Percentiles rank a stretch among this genome's conserved stretches.
phyloP scores from a whole-genome alignment of 495 filamentous ascomycete species.

The Tuber melanosporum region DNA sequence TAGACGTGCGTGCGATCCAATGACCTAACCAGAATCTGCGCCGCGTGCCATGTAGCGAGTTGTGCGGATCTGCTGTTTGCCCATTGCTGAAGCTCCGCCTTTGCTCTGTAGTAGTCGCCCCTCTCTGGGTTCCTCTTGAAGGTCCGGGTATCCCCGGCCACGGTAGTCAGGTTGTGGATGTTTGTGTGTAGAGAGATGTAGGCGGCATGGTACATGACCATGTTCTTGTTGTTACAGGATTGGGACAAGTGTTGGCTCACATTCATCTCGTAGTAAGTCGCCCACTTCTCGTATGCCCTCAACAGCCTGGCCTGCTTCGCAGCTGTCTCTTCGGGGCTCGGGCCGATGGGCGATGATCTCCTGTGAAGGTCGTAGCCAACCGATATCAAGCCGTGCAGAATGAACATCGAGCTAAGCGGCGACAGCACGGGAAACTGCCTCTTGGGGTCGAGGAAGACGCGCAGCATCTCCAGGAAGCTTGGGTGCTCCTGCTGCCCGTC shows the following conservation, averaged over 20 bases:
- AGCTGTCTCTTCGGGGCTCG: conserved; percentile 34
- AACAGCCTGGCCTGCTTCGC: conserved; percentile 33
- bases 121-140: conserved; percentile 27
- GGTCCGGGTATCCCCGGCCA: conserved; percentile 34
- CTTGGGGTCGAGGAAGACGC: conserved; percentile 37
- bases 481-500: conserved; percentile 32
- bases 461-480: conserved; percentile 37
- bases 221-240: conserved; percentile 35
- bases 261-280: conserved; percentile 38
- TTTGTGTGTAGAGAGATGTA: conserved; percentile 41
- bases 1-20: conserved; percentile 30
- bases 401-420: conserved; percentile 36
- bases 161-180: conserved; percentile 33
- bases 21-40: conserved; percentile 37
- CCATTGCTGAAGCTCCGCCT: conserved; percentile 39
- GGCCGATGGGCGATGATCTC: conserved; percentile 29
- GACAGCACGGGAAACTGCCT: conserved; percentile 34
- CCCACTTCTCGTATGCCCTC: conserved; percentile 39
- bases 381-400: conserved; percentile 41
- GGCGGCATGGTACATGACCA: conserved; percentile 42
- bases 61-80: conserved; percentile 27
- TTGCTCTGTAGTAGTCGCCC: conserved; percentile 38
- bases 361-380: conserved; percentile 40
- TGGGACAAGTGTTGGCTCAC: conserved; percentile 38
- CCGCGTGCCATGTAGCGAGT: conserved; percentile 41